phyloP scores from a whole-genome alignment of 257 asterid species.

The Primulina huaijiensis region DNA sequence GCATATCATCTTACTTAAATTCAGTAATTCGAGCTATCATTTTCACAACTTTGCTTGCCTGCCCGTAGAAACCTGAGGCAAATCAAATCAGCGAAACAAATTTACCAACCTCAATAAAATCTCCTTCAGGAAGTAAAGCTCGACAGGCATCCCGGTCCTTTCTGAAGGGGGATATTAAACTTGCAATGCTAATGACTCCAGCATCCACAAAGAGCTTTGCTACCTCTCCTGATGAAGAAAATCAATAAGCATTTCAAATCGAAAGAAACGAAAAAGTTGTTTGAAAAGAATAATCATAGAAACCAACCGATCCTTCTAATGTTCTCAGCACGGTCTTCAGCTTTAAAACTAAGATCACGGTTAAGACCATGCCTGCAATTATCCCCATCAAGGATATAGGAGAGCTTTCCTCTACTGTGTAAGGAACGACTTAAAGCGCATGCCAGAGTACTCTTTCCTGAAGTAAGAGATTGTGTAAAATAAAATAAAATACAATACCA shows the following conservation, averaged over 20 bases:
- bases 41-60: constrained; percentile 6
- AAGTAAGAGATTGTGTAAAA: constrained; percentile 24
- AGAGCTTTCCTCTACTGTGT: constrained; percentile 85
- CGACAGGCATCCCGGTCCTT: constrained; percentile 95
- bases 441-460: constrained; percentile 97
- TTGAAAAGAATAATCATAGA: constrained; percentile 18
- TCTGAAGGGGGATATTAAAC: constrained; percentile 94
- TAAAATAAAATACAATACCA: constrained; percentile 18
- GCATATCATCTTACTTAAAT: constrained; percentile 21
- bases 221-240: constrained; percentile 72
- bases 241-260: neutral
- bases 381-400: constrained; percentile 95
- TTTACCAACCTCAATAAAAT: constrained; percentile 77
- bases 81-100: neutral
- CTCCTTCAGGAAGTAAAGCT: constrained; percentile 73
- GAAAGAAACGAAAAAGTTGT: neutral
- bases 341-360: constrained; percentile 77
- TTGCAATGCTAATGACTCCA: constrained; percentile 93
- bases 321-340: constrained; percentile 95
- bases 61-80: constrained; percentile 2
- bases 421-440: constrained; percentile 76
- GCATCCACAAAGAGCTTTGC: constrained; percentile 97
- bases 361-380: constrained; percentile 96
- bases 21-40: constrained; percentile 8
- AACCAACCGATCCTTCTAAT: constrained; percentile 87